Base-by-base conservation (phyloP, 148 eudicot genomes). In the Camellia lanceoleosa region DNA sequence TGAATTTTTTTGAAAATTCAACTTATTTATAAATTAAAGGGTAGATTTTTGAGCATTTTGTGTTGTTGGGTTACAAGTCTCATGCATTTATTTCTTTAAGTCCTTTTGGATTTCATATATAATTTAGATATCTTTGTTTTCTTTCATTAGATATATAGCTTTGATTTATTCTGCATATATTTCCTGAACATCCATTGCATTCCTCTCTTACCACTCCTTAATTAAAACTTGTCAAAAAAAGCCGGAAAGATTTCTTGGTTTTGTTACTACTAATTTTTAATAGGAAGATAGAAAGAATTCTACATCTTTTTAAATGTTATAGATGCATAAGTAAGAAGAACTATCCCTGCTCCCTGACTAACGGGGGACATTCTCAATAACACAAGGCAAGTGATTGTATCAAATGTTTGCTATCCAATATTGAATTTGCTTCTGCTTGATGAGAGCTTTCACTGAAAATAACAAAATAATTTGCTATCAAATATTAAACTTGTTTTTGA, bases 41-140 rank as follows among this genome's bases (percentile, higher is more conserved):
- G 58, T 72, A 54, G 62, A 54, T 54, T 52, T 7, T 72, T 72
- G 43, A 54, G 60, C 75, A 52, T 72, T 72, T 72, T 19, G 30
- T 52, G 12, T 55, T 23, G 38, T 54, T 73, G 62, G 58, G 76
- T 5, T 54, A 14, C 46, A 23, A 20, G 10, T 63, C 38, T 63
- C 38, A 6, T 63, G 67, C 58, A 11, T 63, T 4, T 6, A 3
- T 60, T 18, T 60, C 64, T 60, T 18, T 3, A 60, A 60, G 9
- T 1, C 64, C 7, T 60, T 60, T 60, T 18, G n/a, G 64, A 60
- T 52, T 72, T 13, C 5, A 55, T 72, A 23, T 41, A 49, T 51
- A 7, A 69, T 20, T 70, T 10, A 52, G 14, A 18, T 41, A 5
- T n/a, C 30, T 72, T 52, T 23, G 44, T 51, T 49, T 52, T 18